Conservation (phyloP, 257 asterid species). For the Fraxinus cuspidata region DNA sequence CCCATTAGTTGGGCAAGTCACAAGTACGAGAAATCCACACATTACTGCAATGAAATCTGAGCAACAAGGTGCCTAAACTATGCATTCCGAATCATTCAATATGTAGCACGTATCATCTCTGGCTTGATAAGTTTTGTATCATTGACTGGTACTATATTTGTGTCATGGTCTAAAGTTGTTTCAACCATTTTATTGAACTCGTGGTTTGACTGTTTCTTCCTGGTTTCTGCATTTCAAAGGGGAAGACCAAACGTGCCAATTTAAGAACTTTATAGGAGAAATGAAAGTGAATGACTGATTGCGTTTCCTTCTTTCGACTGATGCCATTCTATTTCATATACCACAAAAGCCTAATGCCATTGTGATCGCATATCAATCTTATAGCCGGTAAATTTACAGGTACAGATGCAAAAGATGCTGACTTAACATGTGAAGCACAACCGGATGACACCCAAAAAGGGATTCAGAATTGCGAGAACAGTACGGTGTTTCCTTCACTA, state of each 20-base stretch:
- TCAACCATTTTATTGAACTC: not conserved
- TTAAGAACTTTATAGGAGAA: not conserved
- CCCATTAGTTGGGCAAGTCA: not conserved
- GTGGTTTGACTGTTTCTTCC: not conserved
- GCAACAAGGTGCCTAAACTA: not conserved
- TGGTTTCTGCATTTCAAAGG: not conserved
- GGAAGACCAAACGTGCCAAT: not conserved
- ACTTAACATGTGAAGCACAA: constrained; percentile 47
- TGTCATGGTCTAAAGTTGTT: not conserved
- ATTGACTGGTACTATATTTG: not conserved
- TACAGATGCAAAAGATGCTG: constrained; percentile 55
- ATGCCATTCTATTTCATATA: not conserved
- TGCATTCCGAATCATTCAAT: not conserved
- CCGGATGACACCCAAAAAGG: constrained; percentile 46
- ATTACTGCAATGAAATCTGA: not conserved
- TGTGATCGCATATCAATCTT: not conserved
- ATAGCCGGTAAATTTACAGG: constrained; percentile 44
- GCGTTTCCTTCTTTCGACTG: not conserved
- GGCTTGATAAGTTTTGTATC: not conserved
- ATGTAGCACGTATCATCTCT: not conserved
- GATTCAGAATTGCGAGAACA: constrained; percentile 51
- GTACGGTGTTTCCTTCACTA: constrained; percentile 80
- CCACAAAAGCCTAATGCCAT: not conserved
- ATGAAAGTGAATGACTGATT: not conserved
- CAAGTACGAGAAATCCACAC: not conserved